Base-by-base conservation (phyloP, 139 green algal species). In the Diplosphaera chodatii region DNA sequence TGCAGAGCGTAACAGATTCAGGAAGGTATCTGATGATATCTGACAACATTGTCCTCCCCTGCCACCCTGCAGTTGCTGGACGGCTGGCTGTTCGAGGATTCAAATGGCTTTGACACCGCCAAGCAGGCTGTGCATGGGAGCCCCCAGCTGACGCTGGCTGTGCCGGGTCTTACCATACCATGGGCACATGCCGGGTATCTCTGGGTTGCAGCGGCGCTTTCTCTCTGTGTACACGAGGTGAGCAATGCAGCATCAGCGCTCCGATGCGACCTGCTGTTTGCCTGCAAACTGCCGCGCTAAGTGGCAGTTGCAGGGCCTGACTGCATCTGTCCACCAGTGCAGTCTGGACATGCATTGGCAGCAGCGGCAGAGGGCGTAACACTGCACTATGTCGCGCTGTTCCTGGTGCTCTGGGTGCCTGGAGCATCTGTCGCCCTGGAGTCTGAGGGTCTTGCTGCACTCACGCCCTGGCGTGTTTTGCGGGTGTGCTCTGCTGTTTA, bases 401-500 rank as follows among this genome's bases (percentile, higher is more conserved):
- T 80, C 68, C 37, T 78, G 20, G 32, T 75, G n/a, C 65, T 87
- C 37, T 55, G 84, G 10, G 56, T 87, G 62, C 82, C 82, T 2
- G 80, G 77, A 1, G 82, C 82, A 3, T 77, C 74, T 59, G 82
- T 87, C 1, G 68, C 69, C n/a, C 64, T 87, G 48, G 72, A 82
- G 29, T 67, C 74, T 37, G 68, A 69, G 34, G 68, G 56, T 1
- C 40, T 78, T 31, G 63, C 62, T 6, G 64, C 68, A 1, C 40
- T 78, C 8, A 56, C 66, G 25, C 67, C 67, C 31, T 74, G 40
- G 63, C 68, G 74, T 1, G 69, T 63, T 3, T 32, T 78, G 22
- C 62, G 63, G 67, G 74, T 78, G n/a, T 18, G 21, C 55, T 27
- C 55, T 8, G 22, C 25, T 8, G 55, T 16, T 27, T n/a, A n/a